phyloP scores from a whole-genome alignment of 148 eudicot species.

The Camellia granthamiana region DNA sequence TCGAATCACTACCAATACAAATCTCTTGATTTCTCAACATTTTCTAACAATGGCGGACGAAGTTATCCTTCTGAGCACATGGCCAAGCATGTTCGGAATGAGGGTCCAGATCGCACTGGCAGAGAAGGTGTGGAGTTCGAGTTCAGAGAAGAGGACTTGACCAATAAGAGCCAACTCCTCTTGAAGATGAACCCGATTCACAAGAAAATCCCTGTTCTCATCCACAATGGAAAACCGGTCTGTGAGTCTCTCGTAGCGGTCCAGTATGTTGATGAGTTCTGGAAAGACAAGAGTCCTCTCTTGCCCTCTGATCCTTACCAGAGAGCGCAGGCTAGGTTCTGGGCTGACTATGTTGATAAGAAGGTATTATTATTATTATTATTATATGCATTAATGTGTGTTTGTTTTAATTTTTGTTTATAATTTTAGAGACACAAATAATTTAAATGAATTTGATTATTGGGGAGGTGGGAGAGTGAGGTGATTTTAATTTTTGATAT shows the following conservation, averaged over 20 bases:
- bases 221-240: slow-evolving; percentile 54
- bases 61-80: slow-evolving; percentile 14
- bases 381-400: too few species aligned
- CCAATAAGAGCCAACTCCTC: slow-evolving; percentile 27
- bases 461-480: too few species aligned
- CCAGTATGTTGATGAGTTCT: slow-evolving; percentile 59
- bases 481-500: too few species aligned
- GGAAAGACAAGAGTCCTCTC: slow-evolving; percentile 34
- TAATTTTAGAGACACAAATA: too few species aligned
- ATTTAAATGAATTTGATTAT: too few species aligned
- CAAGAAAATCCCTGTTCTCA: slow-evolving; percentile 50
- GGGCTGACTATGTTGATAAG: slow-evolving; percentile 58
- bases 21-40: too few species aligned
- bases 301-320: slow-evolving; percentile 47
- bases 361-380: slow-evolving; percentile 21
- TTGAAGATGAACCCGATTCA: slow-evolving; percentile 33
- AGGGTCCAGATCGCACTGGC: slow-evolving; percentile 19
- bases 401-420: too few species aligned
- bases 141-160: slow-evolving; percentile 23
- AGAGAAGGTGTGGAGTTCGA: slow-evolving; percentile 19
- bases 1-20: too few species aligned
- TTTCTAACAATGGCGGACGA: slow-evolving; percentile 13
- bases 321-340: slow-evolving; percentile 52
- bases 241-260: slow-evolving; percentile 46
- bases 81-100: slow-evolving; percentile 26